Evolutionary conservation across 2,329 filamentous ascomycete genomes (phyloP).

Genomic region (Coleophoma eucalyptorum): DNA sequence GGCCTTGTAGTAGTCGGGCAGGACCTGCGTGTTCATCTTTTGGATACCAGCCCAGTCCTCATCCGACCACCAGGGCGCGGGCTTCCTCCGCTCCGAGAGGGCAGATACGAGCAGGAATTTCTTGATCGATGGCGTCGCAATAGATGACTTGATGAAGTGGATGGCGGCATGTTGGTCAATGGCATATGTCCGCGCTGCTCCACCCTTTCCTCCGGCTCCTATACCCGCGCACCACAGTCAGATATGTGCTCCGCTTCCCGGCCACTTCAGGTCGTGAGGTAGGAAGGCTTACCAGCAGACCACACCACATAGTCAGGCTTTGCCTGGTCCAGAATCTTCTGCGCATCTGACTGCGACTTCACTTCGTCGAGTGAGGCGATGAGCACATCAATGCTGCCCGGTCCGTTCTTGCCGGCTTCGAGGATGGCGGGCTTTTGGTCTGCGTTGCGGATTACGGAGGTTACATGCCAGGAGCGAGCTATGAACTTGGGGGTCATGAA

Average conservation of each 20-base stretch:
- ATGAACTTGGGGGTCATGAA: conserved; percentile 74
- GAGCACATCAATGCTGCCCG: conserved; percentile 64
- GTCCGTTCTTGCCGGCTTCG: conserved; percentile 37
- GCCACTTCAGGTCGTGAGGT: neutral
- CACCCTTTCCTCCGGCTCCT: conserved; percentile 59
- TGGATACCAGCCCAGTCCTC: conserved; percentile 36
- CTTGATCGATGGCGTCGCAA: conserved; percentile 46
- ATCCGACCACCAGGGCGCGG: conserved; percentile 53
- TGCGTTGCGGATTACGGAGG: conserved; percentile 71
- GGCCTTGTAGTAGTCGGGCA: conserved; percentile 54
- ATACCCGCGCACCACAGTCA: neutral
- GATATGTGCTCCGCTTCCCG: too few relatives aligned
- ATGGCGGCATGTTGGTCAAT: conserved; percentile 63
- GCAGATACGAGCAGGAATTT: conserved; percentile 66
- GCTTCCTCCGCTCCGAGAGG: conserved; percentile 45
- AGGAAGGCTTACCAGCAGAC: conserved; percentile 51
- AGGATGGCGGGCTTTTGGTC: conserved; percentile 63
- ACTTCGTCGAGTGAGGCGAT: conserved; percentile 70
- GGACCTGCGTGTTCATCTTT: conserved; percentile 35
- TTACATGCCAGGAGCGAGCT: conserved; percentile 70
- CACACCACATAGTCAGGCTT: conserved; percentile 65
- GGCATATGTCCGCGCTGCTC: conserved; percentile 49
- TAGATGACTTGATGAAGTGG: conserved; percentile 57
- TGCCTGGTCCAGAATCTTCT: conserved; percentile 56
- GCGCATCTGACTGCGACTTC: conserved; percentile 57